Evolutionary conservation across 2,329 filamentous ascomycete genomes (phyloP).

Genomic region (Dryadomyces quercivorus): DNA sequence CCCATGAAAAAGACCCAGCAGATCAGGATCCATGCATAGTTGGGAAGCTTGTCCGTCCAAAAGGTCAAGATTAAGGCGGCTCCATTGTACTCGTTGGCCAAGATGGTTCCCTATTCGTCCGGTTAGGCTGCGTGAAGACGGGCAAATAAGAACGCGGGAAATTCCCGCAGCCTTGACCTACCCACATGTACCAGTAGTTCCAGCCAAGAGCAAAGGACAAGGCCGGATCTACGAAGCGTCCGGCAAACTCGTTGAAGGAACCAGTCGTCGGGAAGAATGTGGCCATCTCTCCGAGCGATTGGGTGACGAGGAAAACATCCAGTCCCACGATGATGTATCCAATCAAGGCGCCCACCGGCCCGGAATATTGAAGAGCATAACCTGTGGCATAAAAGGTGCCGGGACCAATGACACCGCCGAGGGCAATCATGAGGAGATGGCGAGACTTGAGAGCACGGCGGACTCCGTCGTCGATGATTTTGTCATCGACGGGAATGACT

Average conservation of each 20-base stretch:
- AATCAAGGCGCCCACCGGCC: slow-evolving; percentile 27
- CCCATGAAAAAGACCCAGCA: slow-evolving; percentile 22
- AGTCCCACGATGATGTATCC: slow-evolving; percentile 29
- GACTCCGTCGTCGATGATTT: slow-evolving; percentile 7
- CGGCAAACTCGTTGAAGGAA: slow-evolving; percentile 33
- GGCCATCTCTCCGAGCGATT: slow-evolving; percentile 41
- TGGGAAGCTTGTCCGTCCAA: slow-evolving; percentile 31
- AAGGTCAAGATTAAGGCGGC: slow-evolving; percentile 25
- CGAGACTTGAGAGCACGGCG: slow-evolving; percentile 23
- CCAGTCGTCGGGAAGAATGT: slow-evolving; percentile 47
- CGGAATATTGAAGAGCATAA: slow-evolving; percentile 25
- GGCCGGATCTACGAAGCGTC: slow-evolving; percentile 31
- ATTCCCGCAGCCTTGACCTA: slow-evolving; percentile 15
- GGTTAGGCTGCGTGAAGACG: neutral
- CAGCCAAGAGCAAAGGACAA: slow-evolving; percentile 34
- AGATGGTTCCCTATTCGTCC: slow-evolving; percentile 2
- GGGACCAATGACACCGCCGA: slow-evolving; percentile 34
- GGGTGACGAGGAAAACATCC: slow-evolving; percentile 27
- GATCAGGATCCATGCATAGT: slow-evolving; percentile 31
- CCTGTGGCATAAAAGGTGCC: slow-evolving; percentile 34
- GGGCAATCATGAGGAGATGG: slow-evolving; percentile 32
- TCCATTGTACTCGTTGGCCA: slow-evolving; percentile 12
- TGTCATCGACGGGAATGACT: neutral
- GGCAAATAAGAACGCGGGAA: too few species aligned
- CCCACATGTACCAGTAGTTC: slow-evolving; percentile 38